phyloP scores from a whole-genome alignment of 495 filamentous ascomycete genomes.

The Lentithecium fluviatile region DNA sequence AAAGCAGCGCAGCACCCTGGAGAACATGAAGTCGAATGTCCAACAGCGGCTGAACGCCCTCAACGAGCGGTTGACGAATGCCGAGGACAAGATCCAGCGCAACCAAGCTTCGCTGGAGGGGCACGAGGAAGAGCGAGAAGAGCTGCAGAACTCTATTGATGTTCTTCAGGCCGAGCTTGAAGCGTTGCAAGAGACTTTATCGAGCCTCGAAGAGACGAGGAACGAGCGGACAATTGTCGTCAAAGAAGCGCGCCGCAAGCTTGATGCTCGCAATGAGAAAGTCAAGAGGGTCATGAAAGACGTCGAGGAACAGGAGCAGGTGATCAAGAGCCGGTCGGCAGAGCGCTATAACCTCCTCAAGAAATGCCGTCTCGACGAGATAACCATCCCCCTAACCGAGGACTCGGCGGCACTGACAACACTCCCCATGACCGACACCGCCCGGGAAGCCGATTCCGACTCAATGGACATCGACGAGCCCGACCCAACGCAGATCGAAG shows the following conservation, averaged over 20 bases:
- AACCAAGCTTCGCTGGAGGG: constrained; percentile 64
- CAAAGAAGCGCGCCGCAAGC: constrained; percentile 73
- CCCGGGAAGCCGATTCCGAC: constrained; percentile 67
- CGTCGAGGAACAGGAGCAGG: constrained; percentile 73
- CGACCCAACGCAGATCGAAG: constrained; percentile 40
- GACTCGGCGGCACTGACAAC: constrained; percentile 74
- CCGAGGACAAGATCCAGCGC: constrained; percentile 65
- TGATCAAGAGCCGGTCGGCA: constrained; percentile 78
- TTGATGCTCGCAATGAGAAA: constrained; percentile 77
- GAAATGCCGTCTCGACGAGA: constrained; percentile 89
- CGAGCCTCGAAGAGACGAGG: constrained; percentile 63
- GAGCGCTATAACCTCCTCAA: constrained; percentile 79
- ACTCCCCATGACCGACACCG: constrained; percentile 80
- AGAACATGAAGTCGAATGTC: constrained; percentile 78
- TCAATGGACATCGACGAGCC: constrained; percentile 74
- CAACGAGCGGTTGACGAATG: constrained; percentile 62
- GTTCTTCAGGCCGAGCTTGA: constrained; percentile 74
- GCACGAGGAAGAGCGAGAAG: constrained; percentile 70
- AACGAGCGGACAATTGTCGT: constrained; percentile 71
- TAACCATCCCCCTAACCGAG: constrained; percentile 75
- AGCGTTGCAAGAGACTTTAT: constrained; percentile 67
- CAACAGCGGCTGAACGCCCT: constrained; percentile 65
- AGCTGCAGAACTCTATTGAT: constrained; percentile 70
- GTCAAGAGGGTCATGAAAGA: constrained; percentile 77
- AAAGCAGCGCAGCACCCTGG: constrained; percentile 75